Conservation (phyloP, 805 yeast species). For the Vanderwaltozyma yarrowii region DNA sequence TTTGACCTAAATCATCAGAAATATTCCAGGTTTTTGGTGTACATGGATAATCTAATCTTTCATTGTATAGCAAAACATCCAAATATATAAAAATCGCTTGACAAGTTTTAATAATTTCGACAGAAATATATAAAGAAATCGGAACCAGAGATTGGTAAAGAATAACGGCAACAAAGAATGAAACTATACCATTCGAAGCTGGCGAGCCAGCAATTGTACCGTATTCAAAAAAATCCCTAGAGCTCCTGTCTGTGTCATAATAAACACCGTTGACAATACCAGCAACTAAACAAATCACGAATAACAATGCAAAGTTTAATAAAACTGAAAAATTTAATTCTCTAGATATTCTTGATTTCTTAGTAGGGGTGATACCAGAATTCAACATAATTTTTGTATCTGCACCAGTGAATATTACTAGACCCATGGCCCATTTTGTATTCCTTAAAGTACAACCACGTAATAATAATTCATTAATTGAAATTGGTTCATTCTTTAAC, state of each 20-base stretch:
- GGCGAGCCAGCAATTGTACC: slow-evolving; percentile 61
- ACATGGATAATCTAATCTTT: slow-evolving; percentile 64
- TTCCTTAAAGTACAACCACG: slow-evolving; percentile 75
- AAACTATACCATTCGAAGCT: slow-evolving; percentile 56
- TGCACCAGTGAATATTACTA: slow-evolving; percentile 66
- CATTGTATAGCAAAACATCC: slow-evolving; percentile 63
- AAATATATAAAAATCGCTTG: slow-evolving; percentile 75
- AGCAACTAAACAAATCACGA: slow-evolving; percentile 56
- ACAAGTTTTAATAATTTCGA: slow-evolving; percentile 72
- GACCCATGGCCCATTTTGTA: slow-evolving; percentile 74
- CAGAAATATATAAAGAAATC: slow-evolving; percentile 69
- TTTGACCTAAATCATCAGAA: slow-evolving; percentile 78
- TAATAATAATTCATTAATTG: slow-evolving; percentile 55
- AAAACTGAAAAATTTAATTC: slow-evolving; percentile 64
- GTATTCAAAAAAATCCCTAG: slow-evolving; percentile 58
- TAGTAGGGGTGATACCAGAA: slow-evolving; percentile 71
- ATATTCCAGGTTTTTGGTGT: slow-evolving; percentile 80
- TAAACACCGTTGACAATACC: slow-evolving; percentile 64
- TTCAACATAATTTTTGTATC: slow-evolving; percentile 78
- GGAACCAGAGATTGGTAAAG: slow-evolving; percentile 75
- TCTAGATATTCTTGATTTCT: slow-evolving; percentile 60
- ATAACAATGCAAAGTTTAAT: slow-evolving; percentile 54
- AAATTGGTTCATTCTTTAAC: slow-evolving; percentile 46
- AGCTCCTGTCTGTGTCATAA: slow-evolving; percentile 37
- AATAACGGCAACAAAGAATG: slow-evolving; percentile 67